phyloP scores from a whole-genome alignment of 2,329 filamentous ascomycete genomes.

The Phyllosticta ampelicida region DNA sequence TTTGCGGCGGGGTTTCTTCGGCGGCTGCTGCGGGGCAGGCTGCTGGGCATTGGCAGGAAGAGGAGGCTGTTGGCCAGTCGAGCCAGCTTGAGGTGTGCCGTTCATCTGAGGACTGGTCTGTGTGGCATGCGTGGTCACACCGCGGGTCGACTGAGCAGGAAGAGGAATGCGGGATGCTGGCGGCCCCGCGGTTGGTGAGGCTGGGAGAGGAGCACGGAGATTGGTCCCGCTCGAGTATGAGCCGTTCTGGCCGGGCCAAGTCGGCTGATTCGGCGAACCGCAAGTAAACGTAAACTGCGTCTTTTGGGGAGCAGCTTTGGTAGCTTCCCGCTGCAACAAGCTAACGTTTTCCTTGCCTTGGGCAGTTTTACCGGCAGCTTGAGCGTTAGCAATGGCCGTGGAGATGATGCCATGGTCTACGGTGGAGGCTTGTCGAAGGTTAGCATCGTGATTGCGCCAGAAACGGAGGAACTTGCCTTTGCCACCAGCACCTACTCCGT shows the following conservation, averaged over 20 bases:
- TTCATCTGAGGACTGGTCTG: slow-evolving; percentile 45
- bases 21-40: slow-evolving; percentile 27
- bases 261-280: slow-evolving; percentile 69
- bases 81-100: slow-evolving; percentile 21
- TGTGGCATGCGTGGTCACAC: slow-evolving; percentile 42
- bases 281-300: slow-evolving; percentile 96
- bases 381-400: slow-evolving; percentile 76
- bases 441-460: slow-evolving; percentile 22
- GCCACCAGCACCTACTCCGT: slow-evolving; percentile 11
- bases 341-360: slow-evolving; percentile 69
- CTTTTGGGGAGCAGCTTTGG: slow-evolving; percentile 56
- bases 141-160: slow-evolving; percentile 13
- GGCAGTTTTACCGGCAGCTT: slow-evolving; percentile 43
- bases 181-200: slow-evolving; percentile 13
- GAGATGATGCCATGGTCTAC: slow-evolving; percentile 69
- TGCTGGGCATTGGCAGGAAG: slow-evolving; percentile 28
- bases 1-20: slow-evolving; percentile 51
- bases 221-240: slow-evolving; percentile 25
- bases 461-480: slow-evolving; percentile 12
- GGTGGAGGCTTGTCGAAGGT: slow-evolving; percentile 26
- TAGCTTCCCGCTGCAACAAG: slow-evolving; percentile 59
- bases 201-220: slow-evolving; percentile 15
- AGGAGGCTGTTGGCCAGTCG: slow-evolving; percentile 20
- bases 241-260: slow-evolving; percentile 54
- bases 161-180: slow-evolving; percentile 12